Evolutionary conservation across 2,329 filamentous ascomycete genomes (phyloP).

Genomic region (Beauveria bassiana): DNA sequence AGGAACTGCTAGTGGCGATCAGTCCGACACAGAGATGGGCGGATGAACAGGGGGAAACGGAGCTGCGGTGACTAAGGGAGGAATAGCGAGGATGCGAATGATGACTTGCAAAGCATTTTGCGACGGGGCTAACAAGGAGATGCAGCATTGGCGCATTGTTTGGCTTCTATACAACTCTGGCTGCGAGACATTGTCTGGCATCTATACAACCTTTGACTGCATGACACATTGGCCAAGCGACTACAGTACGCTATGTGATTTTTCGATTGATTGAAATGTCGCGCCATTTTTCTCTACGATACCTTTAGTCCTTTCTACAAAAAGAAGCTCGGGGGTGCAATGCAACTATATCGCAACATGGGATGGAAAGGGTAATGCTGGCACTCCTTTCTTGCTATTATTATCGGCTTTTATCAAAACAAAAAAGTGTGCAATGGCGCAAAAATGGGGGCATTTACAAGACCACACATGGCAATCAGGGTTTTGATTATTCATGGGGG

Average conservation of each 20-base stretch:
- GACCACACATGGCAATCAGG: neutral
- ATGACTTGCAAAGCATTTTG: neutral
- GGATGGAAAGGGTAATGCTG: neutral
- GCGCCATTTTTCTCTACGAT: neutral
- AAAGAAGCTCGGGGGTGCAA: neutral
- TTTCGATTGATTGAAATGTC: neutral
- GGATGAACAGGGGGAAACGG: too few relatives aligned
- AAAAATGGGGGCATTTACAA: neutral
- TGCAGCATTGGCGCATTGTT: neutral
- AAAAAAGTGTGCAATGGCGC: neutral
- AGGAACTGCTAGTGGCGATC: neutral
- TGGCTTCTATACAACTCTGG: neutral
- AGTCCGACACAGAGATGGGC: too few relatives aligned
- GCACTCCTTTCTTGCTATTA: neutral
- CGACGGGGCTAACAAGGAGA: neutral
- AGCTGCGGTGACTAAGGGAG: neutral
- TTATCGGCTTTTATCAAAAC: neutral
- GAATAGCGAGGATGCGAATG: neutral
- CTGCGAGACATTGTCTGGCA: neutral
- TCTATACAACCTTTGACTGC: neutral
- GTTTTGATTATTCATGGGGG: neutral
- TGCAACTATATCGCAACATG: neutral
- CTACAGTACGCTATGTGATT: neutral
- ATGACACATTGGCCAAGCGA: neutral
- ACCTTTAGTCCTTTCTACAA: neutral